Evolutionary conservation across 768 basidiomycete genomes (phyloP), one percentile per base, ranked within the genome.

Genomic region (Kwoniella dendrophila): DNA sequence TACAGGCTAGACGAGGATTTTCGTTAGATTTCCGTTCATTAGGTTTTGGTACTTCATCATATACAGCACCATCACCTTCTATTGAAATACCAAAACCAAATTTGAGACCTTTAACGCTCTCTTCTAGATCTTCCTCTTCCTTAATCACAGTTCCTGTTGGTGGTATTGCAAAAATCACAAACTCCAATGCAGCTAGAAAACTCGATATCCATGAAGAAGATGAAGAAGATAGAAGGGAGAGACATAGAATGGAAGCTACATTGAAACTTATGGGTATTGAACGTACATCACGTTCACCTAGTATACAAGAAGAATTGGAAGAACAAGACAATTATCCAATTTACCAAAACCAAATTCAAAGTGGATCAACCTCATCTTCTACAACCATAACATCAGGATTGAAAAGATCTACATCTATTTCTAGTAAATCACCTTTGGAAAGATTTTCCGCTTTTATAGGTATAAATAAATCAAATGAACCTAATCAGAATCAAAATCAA

Each of bases 181-280:
- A 43, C n/a, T 33, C 50, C 52, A 14, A 44, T 45, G 48, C 67
- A 62, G 90, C 85, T 27, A 84, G 90, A 53, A 92, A 93, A 78
- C 80, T 94, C 36, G 91, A 94, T 62, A 91, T 87, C 1, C 82
- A 73, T 20, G 74, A 62, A 5, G 94, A 97, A 78, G 94, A 98
- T 71, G 95, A 97, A 62, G 92, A 97, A 64, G 93, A 96, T 74
- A 83, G 86, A 38, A 84, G 83, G 64, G 92, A 95, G 79, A 83
- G 94, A 57, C 92, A 93, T 76, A 85, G 92, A 16, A 82, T 97
- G 56, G 84, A 88, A 66, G 91, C 91, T 16, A 91, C 92, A 27
- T 90, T 98, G 89, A 90, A 92, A 76, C 81, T 95, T 29, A 92
- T 94, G 88, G 95, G 95, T 4, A 90, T 95, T 63, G 86, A 70